Conservation (phyloP, 768 basidiomycete genomes). For the Lyophyllum decastes region DNA sequence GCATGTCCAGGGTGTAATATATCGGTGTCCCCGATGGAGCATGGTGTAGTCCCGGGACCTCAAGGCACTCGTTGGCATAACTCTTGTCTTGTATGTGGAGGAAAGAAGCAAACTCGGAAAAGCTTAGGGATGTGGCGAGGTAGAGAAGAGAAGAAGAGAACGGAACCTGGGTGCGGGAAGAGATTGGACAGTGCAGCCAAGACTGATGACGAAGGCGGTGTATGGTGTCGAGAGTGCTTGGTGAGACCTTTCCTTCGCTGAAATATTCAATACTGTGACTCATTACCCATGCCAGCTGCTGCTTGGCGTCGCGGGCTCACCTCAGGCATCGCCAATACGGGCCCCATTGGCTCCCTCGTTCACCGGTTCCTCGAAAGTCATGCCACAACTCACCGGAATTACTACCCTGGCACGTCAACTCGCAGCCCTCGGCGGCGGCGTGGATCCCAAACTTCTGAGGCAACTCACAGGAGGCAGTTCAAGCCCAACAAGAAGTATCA, state of each 20-base stretch:
- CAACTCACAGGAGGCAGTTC: conserved; percentile 71
- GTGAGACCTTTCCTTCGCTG: conserved; percentile 40
- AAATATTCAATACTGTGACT: neutral
- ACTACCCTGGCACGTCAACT: conserved; percentile 78
- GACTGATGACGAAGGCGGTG: conserved; percentile 62
- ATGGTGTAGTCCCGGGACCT: conserved; percentile 83
- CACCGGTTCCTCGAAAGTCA: conserved; percentile 42
- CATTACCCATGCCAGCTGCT: conserved; percentile 46
- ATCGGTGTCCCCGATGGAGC: conserved; percentile 80
- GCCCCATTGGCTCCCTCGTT: conserved; percentile 47
- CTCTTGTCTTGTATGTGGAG: conserved; percentile 78
- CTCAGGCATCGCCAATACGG: conserved; percentile 54
- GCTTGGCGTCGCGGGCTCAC: conserved; percentile 49
- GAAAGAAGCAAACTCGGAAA: conserved; percentile 52
- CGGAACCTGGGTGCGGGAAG: conserved; percentile 80
- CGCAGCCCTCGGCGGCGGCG: conserved; percentile 55
- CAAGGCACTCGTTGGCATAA: conserved; percentile 82
- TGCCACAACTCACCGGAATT: conserved; percentile 65
- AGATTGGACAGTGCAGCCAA: conserved; percentile 83
- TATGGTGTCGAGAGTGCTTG: conserved; percentile 86
- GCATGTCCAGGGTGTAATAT: conserved; percentile 76
- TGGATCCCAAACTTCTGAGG: conserved; percentile 40
- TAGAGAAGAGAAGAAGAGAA: conserved; percentile 50
- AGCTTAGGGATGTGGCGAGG: conserved; percentile 36
- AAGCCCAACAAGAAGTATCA: conserved; percentile 71